These are phyloP conservation scores for Xylariales sp. DNA, from an alignment of 2,329 filamentous ascomycete species.

Conservation along the genomic window DNA sequence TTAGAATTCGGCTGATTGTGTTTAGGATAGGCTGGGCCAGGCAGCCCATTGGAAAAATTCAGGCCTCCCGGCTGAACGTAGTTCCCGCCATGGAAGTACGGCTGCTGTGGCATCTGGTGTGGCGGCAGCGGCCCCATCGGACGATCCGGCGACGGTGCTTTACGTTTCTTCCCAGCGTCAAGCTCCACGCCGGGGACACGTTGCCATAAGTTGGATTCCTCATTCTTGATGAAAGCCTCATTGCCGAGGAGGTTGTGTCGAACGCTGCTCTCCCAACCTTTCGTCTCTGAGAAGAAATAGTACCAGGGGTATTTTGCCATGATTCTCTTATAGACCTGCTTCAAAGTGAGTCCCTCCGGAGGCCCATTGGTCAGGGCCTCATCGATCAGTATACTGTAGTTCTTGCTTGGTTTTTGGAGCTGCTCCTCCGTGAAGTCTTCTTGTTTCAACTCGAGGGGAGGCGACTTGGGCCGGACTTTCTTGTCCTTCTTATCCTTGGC, in stretches of 20 bases:
- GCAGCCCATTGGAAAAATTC: constrained; percentile 18
- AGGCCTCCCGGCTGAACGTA: constrained; percentile 20
- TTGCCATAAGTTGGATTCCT: constrained; percentile 51
- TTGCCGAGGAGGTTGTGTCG: constrained; percentile 60
- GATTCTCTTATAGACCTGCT: constrained; percentile 61
- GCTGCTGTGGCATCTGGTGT: constrained; percentile 23
- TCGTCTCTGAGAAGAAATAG: constrained; percentile 55
- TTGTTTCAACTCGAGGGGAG: constrained; percentile 49
- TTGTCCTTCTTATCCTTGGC: constrained; percentile 56
- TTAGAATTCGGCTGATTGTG: constrained; percentile 18
- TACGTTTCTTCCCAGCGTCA: constrained; percentile 58
- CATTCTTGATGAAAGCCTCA: constrained; percentile 55
- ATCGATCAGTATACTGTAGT: constrained; percentile 57
- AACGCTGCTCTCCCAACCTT: constrained; percentile 64
- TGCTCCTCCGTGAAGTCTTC: constrained; percentile 55
- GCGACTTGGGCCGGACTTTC: constrained; percentile 55
- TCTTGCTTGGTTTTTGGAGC: constrained; percentile 57
- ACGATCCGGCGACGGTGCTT: constrained; percentile 48
- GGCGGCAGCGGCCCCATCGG: constrained; percentile 22
- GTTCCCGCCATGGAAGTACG: constrained; percentile 25
- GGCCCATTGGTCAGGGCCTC: constrained; percentile 53
- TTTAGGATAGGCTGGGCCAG: constrained; percentile 16
- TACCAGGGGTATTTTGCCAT: constrained; percentile 55
- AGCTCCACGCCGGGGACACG: constrained; percentile 54
- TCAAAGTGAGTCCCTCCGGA: constrained; percentile 50